A percentile compares a stretch with the other conserved stretches of the same genome.
These are phyloP conservation scores for Daldinia sp. DNA, from an alignment of 2,329 filamentous ascomycete species.

Conservation along the genomic window DNA sequence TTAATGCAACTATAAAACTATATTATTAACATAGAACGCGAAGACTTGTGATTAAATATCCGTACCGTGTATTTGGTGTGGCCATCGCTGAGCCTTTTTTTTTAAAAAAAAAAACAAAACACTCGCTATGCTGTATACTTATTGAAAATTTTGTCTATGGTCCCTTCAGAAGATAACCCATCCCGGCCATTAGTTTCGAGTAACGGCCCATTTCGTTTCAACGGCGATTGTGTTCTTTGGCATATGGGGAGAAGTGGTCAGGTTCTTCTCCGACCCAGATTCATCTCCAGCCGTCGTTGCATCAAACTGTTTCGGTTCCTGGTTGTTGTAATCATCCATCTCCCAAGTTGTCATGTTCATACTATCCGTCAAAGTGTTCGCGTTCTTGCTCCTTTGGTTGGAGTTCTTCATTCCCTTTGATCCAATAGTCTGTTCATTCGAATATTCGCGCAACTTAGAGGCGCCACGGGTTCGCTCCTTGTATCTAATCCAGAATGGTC, in stretches of 20 bases:
- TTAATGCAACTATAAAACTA: background rate
- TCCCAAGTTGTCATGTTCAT: conserved; percentile 36
- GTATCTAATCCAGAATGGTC: conserved; percentile 48
- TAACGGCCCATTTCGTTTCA: conserved; percentile 35
- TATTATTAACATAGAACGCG: background rate
- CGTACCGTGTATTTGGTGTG: background rate
- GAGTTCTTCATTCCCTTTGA: conserved; percentile 15
- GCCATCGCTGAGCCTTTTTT: background rate
- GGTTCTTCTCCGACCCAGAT: conserved; percentile 38
- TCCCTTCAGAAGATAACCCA: background rate
- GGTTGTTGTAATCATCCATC: conserved; percentile 33
- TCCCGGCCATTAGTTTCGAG: conserved; percentile 2
- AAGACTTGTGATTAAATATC: background rate
- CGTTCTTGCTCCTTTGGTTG: conserved; percentile 11
- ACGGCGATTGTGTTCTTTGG: conserved; percentile 29
- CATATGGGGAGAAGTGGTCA: conserved; percentile 18
- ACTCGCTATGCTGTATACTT: background rate
- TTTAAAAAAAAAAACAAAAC: too few species aligned
- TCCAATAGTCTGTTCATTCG: conserved; percentile 26
- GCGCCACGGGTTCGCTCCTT: conserved; percentile 45
- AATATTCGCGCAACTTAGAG: conserved; percentile 42
- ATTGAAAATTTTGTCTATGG: background rate
- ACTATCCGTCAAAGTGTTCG: background rate
- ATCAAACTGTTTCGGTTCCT: conserved; percentile 13
- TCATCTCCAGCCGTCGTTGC: conserved; percentile 31